phyloP scores from a whole-genome alignment of 495 filamentous ascomycete genomes.

The Aspergillus sclerotiicarbonarius region DNA sequence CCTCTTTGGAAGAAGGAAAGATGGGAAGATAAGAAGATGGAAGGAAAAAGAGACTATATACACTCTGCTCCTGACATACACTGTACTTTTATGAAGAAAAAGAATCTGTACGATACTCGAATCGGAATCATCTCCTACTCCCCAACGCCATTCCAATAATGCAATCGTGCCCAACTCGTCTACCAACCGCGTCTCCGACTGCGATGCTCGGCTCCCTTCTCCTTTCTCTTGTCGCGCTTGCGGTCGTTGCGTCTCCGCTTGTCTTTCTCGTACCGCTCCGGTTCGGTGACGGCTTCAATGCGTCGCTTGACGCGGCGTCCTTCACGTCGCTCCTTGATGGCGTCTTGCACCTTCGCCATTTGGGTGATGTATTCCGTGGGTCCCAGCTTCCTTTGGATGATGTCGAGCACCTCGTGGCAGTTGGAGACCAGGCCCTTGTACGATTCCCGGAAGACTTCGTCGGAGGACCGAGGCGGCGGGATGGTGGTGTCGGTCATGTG shows the following conservation, averaged over 20 bases:
- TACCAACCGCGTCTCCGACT: conserved; percentile 69
- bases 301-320: conserved; percentile 75
- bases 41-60: not conserved
- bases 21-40: not conserved
- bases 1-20: conserved; percentile 7
- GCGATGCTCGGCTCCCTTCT: conserved; percentile 66
- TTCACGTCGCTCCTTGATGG: conserved; percentile 65
- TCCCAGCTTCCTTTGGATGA: conserved; percentile 80
- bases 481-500: conserved; percentile 80
- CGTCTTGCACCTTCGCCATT: conserved; percentile 64
- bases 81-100: not conserved
- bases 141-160: conserved; percentile 12
- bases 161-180: conserved; percentile 4
- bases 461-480: conserved; percentile 60
- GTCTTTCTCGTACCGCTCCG: conserved; percentile 70
- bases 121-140: conserved; percentile 7
- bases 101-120: conserved; percentile 2
- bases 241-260: conserved; percentile 85
- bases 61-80: not conserved
- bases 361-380: conserved; percentile 69
- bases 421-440: conserved; percentile 66
- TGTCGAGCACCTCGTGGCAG: conserved; percentile 68
- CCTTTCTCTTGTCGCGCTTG: conserved; percentile 80
- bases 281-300: conserved; percentile 77
- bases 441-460: conserved; percentile 62